Conservation (phyloP, 2,329 filamentous ascomycete species). For the Hypoxylon sp. region DNA sequence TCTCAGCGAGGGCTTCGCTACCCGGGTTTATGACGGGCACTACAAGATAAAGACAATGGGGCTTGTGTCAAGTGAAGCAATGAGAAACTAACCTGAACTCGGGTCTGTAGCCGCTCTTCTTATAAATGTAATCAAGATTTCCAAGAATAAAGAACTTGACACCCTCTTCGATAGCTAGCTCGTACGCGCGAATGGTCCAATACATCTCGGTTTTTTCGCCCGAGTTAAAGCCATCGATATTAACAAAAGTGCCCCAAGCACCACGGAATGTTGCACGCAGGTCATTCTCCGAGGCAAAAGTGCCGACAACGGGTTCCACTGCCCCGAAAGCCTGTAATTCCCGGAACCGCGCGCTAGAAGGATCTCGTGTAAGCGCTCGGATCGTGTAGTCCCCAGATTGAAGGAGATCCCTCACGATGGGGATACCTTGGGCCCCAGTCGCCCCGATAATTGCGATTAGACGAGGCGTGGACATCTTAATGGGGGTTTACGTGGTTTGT, state of each 20-base stretch:
- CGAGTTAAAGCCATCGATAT: slow-evolving; percentile 68
- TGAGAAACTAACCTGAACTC: slow-evolving; percentile 51
- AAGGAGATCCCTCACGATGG: slow-evolving; percentile 61
- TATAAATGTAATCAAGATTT: slow-evolving; percentile 65
- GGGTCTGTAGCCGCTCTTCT: slow-evolving; percentile 63
- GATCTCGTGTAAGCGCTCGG: slow-evolving; percentile 64
- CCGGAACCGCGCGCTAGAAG: slow-evolving; percentile 58
- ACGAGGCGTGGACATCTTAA: slow-evolving; percentile 50
- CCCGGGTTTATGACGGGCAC: neutral
- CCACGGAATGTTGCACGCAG: slow-evolving; percentile 62
- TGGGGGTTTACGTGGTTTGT: slow-evolving; percentile 4
- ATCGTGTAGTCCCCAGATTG: slow-evolving; percentile 61
- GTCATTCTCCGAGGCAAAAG: slow-evolving; percentile 61
- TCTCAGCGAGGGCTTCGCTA: neutral
- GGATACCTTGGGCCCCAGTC: slow-evolving; percentile 67
- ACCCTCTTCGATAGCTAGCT: slow-evolving; percentile 60
- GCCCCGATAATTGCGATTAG: slow-evolving; percentile 61
- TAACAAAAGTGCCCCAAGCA: slow-evolving; percentile 66
- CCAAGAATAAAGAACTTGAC: slow-evolving; percentile 63
- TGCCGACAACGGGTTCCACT: slow-evolving; percentile 64
- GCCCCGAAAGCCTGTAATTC: slow-evolving; percentile 60
- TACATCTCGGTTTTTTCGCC: slow-evolving; percentile 68
- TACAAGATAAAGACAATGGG: neutral
- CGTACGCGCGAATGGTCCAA: slow-evolving; percentile 62
- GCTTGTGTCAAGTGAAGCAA: neutral